Conservation (phyloP, 2,329 filamentous ascomycete genomes). For the Ustulina deusta region DNA sequence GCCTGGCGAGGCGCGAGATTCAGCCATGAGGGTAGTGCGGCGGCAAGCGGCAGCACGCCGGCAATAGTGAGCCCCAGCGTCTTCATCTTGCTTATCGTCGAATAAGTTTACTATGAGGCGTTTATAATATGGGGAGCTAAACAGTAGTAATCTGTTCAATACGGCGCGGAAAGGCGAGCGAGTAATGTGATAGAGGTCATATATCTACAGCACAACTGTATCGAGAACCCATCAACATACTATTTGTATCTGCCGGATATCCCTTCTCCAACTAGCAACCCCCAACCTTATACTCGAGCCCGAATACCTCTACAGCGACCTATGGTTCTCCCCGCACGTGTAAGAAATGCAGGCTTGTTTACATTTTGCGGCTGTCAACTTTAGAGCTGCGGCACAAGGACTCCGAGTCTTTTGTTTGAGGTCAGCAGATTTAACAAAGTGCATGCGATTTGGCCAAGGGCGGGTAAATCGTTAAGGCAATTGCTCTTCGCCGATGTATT, state of each 20-base stretch:
- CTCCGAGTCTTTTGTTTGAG: conserved; percentile 43
- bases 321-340: conserved; percentile 31
- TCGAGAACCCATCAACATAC: conserved; percentile 22
- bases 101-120: conserved; percentile 7
- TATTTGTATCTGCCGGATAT: conserved; percentile 37
- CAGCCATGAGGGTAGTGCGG: conserved; percentile 45
- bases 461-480: conserved; percentile 47
- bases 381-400: conserved; percentile 41
- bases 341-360: conserved; percentile 30
- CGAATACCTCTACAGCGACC: conserved; percentile 28
- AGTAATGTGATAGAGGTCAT: conserved; percentile 33
- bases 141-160: background rate
- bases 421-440: conserved; percentile 38
- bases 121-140: background rate
- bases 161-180: conserved; percentile 4
- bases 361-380: conserved; percentile 36
- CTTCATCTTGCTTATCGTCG: conserved; percentile 39
- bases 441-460: conserved; percentile 41
- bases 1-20: conserved; percentile 41
- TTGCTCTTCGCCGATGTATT: conserved; percentile 46
- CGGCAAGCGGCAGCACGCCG: conserved; percentile 39
- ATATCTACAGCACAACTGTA: conserved; percentile 17
- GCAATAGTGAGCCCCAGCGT: conserved; percentile 35
- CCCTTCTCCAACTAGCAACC: conserved; percentile 30
- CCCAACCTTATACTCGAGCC: conserved; percentile 17